Base-by-base conservation (phyloP, 345 rosid genomes). In the Pistacia vera region DNA sequence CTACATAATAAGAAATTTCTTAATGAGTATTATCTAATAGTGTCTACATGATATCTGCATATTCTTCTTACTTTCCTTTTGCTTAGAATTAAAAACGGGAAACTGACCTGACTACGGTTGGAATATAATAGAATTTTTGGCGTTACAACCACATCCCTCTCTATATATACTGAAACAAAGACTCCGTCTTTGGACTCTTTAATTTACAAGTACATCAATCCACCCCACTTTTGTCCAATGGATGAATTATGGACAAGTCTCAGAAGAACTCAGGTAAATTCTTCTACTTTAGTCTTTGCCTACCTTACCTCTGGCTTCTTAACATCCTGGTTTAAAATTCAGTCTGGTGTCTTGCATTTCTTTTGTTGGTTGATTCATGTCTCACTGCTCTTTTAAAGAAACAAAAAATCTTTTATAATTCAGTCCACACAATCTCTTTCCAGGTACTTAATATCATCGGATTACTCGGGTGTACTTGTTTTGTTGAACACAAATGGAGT, bases 401-500 rank as follows among this genome's bases (percentile, higher is more conserved):
- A 30, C 33, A 30, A 30, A n/a, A 30, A 30, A 30, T 30, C 33
- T 2, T 30, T 1, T 30, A 2, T 30, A 30, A 30, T 30, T 30
- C 1, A 30, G 33, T 30, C 38, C 44, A 55, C 56, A 11, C 11
- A 35, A 12, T 44, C 28, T 63, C 41, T 48, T 11, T 49, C 64
- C 82, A 85, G 88, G 81, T 49, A 57, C 76, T 68, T 73, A 83
- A 36, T 38, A 8, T 52, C 55, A 44, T 54, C 38, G 4, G 68
- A 18, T 60, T 63, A 2, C 22, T 79, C 71, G 83, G n/a, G 72
- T 52, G 7, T 76, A 8, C 51, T 80, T 18, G 73, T 84, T 54
- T 17, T 83, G 59, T 8, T 86, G 5, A 76, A 52, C 25, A 12
- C 71, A n/a, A 38, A 9, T 57, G 86, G 85, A 60, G 87, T 78